Conservation (phyloP, 2,329 filamentous ascomycete species). For the Xenoacremonium recifei region DNA sequence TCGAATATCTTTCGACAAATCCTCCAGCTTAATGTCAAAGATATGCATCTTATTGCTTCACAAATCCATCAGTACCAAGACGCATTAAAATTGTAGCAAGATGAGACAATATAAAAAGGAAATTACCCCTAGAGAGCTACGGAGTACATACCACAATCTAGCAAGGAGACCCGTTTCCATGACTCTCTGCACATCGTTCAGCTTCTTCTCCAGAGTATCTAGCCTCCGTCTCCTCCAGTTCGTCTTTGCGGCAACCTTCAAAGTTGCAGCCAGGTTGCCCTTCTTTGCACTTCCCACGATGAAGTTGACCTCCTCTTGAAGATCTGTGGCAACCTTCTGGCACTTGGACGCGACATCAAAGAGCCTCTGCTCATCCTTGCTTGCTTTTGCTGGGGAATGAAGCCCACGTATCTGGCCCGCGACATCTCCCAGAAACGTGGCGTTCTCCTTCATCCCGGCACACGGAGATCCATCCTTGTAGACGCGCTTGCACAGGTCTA, state of each 20-base stretch:
- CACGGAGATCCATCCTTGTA: conserved; percentile 12
- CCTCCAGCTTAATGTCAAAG: background rate
- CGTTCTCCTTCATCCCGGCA: background rate
- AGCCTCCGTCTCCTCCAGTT: conserved; percentile 20
- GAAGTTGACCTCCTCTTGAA: conserved; percentile 3
- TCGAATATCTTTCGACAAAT: background rate
- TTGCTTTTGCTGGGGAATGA: background rate
- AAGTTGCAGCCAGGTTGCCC: background rate
- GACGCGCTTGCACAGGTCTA: conserved; percentile 12
- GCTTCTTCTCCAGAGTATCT: conserved; percentile 13
- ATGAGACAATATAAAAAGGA: background rate
- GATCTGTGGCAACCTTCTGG: conserved; percentile 2
- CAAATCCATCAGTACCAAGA: background rate
- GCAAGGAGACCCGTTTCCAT: conserved; percentile 8
- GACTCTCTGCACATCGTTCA: conserved; percentile 3
- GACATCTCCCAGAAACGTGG: conserved; percentile 1
- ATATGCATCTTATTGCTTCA: conserved; percentile 1
- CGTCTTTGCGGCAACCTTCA: conserved; percentile 13
- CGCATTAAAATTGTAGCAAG: background rate
- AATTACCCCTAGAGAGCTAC: too few species aligned
- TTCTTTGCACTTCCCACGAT: conserved; percentile 4
- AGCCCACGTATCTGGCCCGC: background rate
- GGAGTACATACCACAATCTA: background rate
- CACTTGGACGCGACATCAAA: conserved; percentile 1
- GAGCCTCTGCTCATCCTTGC: conserved; percentile 1